Evolutionary conservation across 371 early-diverging fungal species (phyloP).

Genomic region (Mortierella sp.): DNA sequence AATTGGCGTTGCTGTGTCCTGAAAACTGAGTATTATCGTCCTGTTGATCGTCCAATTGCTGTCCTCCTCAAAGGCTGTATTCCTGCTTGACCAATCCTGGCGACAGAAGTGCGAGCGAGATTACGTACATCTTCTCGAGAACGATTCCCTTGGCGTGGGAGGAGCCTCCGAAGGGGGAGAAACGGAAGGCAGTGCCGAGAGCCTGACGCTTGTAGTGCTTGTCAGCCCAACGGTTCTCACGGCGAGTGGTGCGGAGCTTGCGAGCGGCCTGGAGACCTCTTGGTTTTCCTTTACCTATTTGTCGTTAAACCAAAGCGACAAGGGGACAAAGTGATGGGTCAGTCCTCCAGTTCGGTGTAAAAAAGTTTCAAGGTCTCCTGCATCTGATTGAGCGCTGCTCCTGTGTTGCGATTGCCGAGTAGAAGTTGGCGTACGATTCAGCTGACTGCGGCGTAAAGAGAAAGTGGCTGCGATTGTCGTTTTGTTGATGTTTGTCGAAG

Average conservation of each 20-base stretch:
- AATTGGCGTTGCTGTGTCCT: no score
- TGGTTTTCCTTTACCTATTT: conserved; percentile 93
- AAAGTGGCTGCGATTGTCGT: background rate
- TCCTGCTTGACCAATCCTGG: background rate
- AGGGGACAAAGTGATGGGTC: background rate
- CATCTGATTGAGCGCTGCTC: background rate
- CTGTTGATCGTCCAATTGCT: no score
- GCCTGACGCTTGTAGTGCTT: conserved; percentile 99
- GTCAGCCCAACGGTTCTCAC: conserved; percentile 99
- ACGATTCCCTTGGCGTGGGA: conserved; percentile 99
- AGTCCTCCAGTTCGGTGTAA: background rate
- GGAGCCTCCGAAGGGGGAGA: conserved; percentile 98
- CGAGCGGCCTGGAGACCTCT: conserved; percentile 99
- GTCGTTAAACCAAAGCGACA: background rate
- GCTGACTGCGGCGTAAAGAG: background rate
- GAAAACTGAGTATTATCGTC: no score
- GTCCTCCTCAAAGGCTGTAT: background rate
- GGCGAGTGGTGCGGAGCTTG: conserved; percentile 97
- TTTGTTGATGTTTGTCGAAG: background rate
- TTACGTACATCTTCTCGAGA: conserved; percentile 97
- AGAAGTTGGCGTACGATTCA: background rate
- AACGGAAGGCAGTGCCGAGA: conserved; percentile 98
- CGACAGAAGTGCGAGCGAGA: conserved; percentile 58
- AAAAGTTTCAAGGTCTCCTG: background rate
- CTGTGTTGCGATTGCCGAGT: background rate